Percentiles rank a stretch among this genome's conserved stretches.
These are phyloP conservation scores for Deinandra increscens DNA, from an alignment of 129 eudicot species.

Conservation along the genomic window DNA sequence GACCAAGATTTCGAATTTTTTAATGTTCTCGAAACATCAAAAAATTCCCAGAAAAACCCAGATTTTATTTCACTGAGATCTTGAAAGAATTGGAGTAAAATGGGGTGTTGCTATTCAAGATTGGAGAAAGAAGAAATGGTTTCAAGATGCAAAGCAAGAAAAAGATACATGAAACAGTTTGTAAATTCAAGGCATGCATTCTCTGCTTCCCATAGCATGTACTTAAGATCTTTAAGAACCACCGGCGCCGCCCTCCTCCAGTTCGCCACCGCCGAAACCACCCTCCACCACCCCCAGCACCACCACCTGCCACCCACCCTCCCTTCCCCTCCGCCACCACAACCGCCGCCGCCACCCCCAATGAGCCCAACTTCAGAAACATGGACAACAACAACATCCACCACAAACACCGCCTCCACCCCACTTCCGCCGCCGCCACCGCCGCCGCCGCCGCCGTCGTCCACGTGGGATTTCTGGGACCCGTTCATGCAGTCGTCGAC, in stretches of 20 bases:
- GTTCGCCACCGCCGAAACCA: slow-evolving; percentile 75
- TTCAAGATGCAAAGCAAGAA: slow-evolving; percentile 79
- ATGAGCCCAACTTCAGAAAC: slow-evolving; percentile 59
- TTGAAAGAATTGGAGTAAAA: slow-evolving; percentile 19
- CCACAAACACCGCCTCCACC: slow-evolving; percentile 52
- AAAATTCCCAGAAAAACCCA: slow-evolving; percentile 11
- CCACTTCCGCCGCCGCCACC: slow-evolving; percentile 74
- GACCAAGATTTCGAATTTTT: background rate
- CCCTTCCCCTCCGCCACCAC: slow-evolving; percentile 33
- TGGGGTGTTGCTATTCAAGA: slow-evolving; percentile 89
- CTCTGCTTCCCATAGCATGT: slow-evolving; percentile 68
- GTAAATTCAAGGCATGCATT: slow-evolving; percentile 76
- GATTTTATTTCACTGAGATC: slow-evolving; percentile 20
- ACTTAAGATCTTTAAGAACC: slow-evolving; percentile 56
- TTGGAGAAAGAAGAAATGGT: slow-evolving; percentile 80
- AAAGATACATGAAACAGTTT: slow-evolving; percentile 83
- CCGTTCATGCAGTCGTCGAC: slow-evolving; percentile 74
- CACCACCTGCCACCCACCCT: slow-evolving; percentile 20
- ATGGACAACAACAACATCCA: slow-evolving; percentile 66
- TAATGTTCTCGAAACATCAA: slow-evolving; percentile 7
- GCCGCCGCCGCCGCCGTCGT: slow-evolving; percentile 49
- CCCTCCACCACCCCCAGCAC: slow-evolving; percentile 42
- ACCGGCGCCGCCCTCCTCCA: slow-evolving; percentile 86
- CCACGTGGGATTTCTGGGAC: slow-evolving; percentile 98
- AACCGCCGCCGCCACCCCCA: slow-evolving; percentile 55